A percentile compares a stretch with the other conserved stretches of the same genome.
phyloP scores from a whole-genome alignment of 2,329 filamentous ascomycete genomes.

The Lanzia echinophila region DNA sequence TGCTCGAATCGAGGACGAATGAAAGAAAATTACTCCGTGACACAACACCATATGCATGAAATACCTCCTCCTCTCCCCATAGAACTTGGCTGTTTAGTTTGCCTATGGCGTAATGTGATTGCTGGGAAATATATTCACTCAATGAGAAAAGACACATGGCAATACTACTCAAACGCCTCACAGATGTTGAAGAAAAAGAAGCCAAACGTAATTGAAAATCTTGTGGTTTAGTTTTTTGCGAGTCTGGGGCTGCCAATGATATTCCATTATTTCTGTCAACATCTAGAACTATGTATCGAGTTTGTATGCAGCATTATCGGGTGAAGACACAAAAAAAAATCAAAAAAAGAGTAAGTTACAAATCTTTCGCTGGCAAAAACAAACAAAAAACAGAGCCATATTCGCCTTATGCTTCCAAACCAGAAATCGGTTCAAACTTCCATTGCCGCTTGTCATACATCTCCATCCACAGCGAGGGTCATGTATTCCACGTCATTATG shows the following conservation, averaged over 20 bases:
- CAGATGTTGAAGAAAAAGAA: not conserved
- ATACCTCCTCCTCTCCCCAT: too few species aligned
- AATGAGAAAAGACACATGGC: not conserved
- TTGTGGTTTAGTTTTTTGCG: not conserved
- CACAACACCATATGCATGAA: too few species aligned
- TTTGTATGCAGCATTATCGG: not conserved
- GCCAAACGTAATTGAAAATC: not conserved
- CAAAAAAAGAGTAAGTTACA: conserved; percentile 6
- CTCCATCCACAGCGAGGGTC: conserved; percentile 9
- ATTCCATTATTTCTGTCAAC: not conserved
- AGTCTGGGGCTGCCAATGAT: not conserved
- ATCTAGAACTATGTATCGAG: conserved; percentile 4
- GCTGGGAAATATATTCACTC: too few species aligned
- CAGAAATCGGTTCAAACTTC: not conserved
- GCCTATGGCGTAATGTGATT: too few species aligned
- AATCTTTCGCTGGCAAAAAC: conserved; percentile 8
- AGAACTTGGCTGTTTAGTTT: too few species aligned
- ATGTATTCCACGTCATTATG: conserved; percentile 23
- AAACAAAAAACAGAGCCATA: conserved; percentile 6
- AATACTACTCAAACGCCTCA: not conserved
- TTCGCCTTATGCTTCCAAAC: conserved; percentile 18
- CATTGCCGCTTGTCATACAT: conserved; percentile 8
- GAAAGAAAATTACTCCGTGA: too few species aligned
- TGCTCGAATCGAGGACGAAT: not conserved
- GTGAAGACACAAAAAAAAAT: conserved; percentile 10